Conservation (phyloP, 306 rosid genomes). For the Prunus mume region DNA sequence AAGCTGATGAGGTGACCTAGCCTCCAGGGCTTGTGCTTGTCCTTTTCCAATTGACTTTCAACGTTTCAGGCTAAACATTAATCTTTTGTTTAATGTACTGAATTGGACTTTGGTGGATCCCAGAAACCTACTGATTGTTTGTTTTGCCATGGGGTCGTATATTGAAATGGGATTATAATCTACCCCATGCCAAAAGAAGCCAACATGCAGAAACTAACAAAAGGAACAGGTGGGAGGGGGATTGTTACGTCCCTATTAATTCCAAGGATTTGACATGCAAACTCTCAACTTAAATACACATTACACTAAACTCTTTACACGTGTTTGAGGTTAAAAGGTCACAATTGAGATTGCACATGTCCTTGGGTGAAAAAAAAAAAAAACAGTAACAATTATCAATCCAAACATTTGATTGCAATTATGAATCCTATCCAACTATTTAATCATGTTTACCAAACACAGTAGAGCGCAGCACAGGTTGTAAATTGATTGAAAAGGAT, state of each 20-base stretch:
- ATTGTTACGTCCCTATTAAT: neutral
- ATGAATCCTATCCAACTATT: too few species aligned
- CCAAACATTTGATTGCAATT: too few species aligned
- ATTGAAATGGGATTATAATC: neutral
- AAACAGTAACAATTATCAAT: too few species aligned
- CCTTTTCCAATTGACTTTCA: neutral
- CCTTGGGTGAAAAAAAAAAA: too few species aligned
- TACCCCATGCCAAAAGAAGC: neutral
- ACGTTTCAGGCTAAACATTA: neutral
- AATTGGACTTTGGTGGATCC: neutral
- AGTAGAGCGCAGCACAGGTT: fast-evolving
- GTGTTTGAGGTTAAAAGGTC: too few species aligned
- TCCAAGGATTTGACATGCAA: too few species aligned
- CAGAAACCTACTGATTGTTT: neutral
- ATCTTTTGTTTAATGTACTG: neutral
- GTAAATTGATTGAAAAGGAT: too few species aligned
- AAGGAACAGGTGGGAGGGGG: neutral
- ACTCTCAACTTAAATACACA: too few species aligned
- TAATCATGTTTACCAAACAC: fast-evolving
- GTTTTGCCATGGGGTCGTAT: neutral
- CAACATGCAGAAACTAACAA: neutral
- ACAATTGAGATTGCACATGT: too few species aligned
- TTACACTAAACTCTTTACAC: too few species aligned
- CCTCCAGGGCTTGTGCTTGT: neutral
- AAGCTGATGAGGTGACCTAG: neutral